Evolutionary conservation across 2,329 filamentous ascomycete genomes (phyloP).

Genomic region (Helminthosporium solani): DNA sequence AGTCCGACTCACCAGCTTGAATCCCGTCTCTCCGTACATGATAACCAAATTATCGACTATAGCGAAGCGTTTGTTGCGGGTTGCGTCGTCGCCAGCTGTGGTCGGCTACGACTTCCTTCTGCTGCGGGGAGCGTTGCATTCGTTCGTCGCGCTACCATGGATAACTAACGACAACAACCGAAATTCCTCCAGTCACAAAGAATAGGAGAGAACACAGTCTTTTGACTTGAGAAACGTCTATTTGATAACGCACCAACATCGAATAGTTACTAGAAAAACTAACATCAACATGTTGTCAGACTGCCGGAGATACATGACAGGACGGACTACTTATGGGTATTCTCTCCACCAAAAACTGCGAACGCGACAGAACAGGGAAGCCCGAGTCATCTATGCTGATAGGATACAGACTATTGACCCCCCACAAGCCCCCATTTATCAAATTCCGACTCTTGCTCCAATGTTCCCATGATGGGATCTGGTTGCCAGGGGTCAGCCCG

Average conservation of each 20-base stretch:
- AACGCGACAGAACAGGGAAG: background rate
- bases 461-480: constrained; percentile 35
- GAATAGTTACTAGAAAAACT: background rate
- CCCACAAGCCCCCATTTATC: constrained; percentile 47
- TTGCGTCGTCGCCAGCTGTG: too few relatives aligned
- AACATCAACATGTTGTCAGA: constrained; percentile 8
- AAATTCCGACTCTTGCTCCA: constrained; percentile 47
- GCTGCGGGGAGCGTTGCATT: background rate
- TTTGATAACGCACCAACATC: background rate
- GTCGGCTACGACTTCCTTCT: too few relatives aligned
- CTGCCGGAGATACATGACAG: constrained; percentile 9
- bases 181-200: too few relatives aligned
- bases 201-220: too few relatives aligned
- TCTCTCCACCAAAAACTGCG: background rate
- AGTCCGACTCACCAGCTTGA: constrained; percentile 68
- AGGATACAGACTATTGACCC: constrained; percentile 19
- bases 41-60: too few relatives aligned
- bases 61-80: too few relatives aligned
- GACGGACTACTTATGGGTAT: constrained; percentile 18
- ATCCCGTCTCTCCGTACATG: constrained; percentile 87
- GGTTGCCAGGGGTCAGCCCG: constrained; percentile 40
- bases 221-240: too few relatives aligned
- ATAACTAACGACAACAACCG: too few relatives aligned
- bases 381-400: too few relatives aligned
- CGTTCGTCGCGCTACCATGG: background rate